Percentiles rank a stretch among this genome's conserved stretches.
phyloP scores from a whole-genome alignment of 2,329 filamentous ascomycete species.

The Hypoxylon sp. region DNA sequence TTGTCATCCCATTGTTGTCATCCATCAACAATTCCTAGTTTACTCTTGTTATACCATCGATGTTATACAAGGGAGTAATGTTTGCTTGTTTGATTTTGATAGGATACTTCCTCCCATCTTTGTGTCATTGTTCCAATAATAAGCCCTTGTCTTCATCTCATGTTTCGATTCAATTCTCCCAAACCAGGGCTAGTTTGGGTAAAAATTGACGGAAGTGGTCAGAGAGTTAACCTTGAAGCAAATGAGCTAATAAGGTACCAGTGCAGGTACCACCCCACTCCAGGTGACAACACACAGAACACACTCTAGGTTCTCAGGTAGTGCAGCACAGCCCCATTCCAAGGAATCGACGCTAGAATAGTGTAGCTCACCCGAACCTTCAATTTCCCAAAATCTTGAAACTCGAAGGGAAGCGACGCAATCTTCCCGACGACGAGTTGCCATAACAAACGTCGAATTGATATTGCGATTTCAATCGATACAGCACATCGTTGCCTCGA shows the following conservation, averaged over 20 bases:
- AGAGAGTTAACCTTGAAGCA: conserved; percentile 23
- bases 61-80: conserved; percentile 9
- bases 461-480: conserved; percentile 23
- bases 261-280: conserved; percentile 42
- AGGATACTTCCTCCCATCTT: conserved; percentile 1
- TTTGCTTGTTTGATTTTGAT: conserved; percentile 26
- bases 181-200: conserved; percentile 35
- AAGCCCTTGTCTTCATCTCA: conserved; percentile 36
- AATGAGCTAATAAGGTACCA: conserved; percentile 42
- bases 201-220: conserved; percentile 40
- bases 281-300: conserved; percentile 42
- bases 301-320: conserved; percentile 25
- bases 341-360: conserved; percentile 19
- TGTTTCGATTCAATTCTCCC: conserved; percentile 28
- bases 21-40: conserved; percentile 7
- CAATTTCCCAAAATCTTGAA: conserved; percentile 41
- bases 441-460: conserved; percentile 31
- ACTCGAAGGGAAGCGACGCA: conserved; percentile 33
- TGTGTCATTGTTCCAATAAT: conserved; percentile 20
- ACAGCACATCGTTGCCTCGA: conserved; percentile 17
- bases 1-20: background rate
- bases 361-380: conserved; percentile 25
- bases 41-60: conserved; percentile 16
- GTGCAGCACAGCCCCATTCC: conserved; percentile 37
- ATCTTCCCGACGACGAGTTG: conserved; percentile 20